Conservation (phyloP, 441 rosid species). For the Breynia disticha region DNA sequence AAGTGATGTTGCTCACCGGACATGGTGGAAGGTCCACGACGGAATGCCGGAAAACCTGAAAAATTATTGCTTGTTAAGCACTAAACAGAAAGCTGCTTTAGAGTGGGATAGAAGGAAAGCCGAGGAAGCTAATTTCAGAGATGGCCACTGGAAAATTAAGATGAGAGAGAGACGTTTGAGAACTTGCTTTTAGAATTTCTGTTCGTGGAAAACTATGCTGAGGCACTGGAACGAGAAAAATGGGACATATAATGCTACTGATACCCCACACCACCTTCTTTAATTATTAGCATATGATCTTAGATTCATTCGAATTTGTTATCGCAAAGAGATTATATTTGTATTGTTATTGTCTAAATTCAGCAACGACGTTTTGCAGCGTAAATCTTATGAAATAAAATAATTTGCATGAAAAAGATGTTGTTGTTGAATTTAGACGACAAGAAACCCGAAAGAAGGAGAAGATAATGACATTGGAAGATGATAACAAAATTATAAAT, state of each 20-base stretch:
- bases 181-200: constrained; percentile 60
- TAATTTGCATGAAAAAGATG: too few species aligned
- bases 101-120: constrained; percentile 88
- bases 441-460: too few species aligned
- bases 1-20: constrained; percentile 61
- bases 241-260: constrained; percentile 50
- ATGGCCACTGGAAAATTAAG: constrained; percentile 80
- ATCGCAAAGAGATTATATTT: too few species aligned
- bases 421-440: too few species aligned
- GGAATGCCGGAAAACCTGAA: constrained; percentile 65
- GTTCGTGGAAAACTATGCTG: constrained; percentile 82
- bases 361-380: too few species aligned
- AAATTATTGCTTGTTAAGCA: constrained; percentile 59
- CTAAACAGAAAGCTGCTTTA: constrained; percentile 76
- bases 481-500: too few species aligned
- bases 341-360: too few species aligned
- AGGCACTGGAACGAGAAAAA: constrained; percentile 88
- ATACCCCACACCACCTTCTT: constrained; percentile 21
- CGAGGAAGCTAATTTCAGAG: constrained; percentile 54
- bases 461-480: too few species aligned
- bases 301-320: too few species aligned
- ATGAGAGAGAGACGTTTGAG: constrained; percentile 53
- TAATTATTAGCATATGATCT: too few species aligned
- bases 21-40: constrained; percentile 90
- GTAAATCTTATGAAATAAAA: too few species aligned